Base-by-base conservation (phyloP, 1,284 basidiomycete genomes). In the Cryptococcus wingfieldii region DNA sequence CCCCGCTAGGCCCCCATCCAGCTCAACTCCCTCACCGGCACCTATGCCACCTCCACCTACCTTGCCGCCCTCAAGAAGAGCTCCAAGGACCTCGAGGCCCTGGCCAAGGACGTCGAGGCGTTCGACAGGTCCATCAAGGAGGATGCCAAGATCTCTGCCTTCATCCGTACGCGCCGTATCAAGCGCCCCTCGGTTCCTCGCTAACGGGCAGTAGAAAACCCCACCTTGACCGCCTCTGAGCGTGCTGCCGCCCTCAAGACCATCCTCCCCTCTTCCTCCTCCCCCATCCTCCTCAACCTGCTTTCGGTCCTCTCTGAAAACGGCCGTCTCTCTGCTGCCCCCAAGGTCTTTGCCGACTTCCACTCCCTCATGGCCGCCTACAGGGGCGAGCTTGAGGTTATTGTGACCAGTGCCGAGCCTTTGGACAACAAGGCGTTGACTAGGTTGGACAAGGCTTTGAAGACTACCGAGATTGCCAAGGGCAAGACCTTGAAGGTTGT, bases 11-110 rank as follows among this genome's bases (percentile, higher is more conserved):
- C 75, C 42, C 76, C 77, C 48, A 55, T 78, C 62, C 74, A 76
- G 70, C 76, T 78, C 69, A 77, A 77, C 71, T 76, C 76, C 48
- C 71, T 78, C 47, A 72, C 76, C 51, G 77, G 77, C 76, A 98
- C 97, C 79, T 98, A 99, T 79, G 95, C 96, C 62, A 88, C 89
- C 58, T 95, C 96, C 28, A 84, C 90, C 63, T 99, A 90, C 80
- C 84, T 87, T 53, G 95, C 95, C 53, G 93, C 96, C 18, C 84
- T 93, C 71, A 82, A 86, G 70, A 89, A 92, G 80, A 89, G 88
- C 4, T 84, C 88, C 56, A 68, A 74, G 62, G 73, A 76, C 47
- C 69, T 77, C 39, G 83, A 85, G 71, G 80, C 82, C 23, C 84
- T 96, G 74, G 84, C 78, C 78, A 88, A 90, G 77, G 95, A 98